These are phyloP conservation scores for Hevea brasiliensis DNA, from an alignment of 345 rosid genomes.

Conservation along the genomic window DNA sequence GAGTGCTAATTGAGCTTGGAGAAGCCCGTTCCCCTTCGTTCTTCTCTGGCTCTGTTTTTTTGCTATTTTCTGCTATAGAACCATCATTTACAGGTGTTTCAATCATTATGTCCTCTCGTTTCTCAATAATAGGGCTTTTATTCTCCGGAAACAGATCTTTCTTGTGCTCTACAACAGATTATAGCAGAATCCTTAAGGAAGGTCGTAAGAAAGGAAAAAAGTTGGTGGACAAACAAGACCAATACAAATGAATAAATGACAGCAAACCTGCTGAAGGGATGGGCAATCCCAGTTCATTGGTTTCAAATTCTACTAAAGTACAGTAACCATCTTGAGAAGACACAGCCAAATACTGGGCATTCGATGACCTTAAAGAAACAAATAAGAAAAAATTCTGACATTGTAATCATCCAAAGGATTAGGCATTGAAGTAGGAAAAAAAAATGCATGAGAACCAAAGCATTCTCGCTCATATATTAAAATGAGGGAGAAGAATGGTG, in stretches of 20 bases:
- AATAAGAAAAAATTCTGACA: neutral
- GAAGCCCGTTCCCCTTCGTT: constrained; percentile 32
- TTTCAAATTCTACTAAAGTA: constrained; percentile 78
- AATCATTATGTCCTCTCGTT: neutral
- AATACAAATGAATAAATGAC: constrained; percentile 9
- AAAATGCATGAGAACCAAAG: neutral
- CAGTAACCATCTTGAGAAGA: constrained; percentile 98
- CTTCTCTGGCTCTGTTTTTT: constrained; percentile 24
- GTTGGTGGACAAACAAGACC: neutral
- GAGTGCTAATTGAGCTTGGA: constrained; percentile 31
- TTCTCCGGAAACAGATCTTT: constrained; percentile 30
- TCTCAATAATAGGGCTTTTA: constrained; percentile 16
- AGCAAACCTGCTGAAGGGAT: constrained; percentile 51
- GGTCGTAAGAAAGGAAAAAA: neutral
- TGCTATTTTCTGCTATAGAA: constrained; percentile 5
- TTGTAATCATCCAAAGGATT: constrained; percentile 1
- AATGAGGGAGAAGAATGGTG: neutral
- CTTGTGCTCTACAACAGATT: constrained; percentile 33
- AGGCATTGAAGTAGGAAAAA: neutral
- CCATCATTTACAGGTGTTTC: constrained; percentile 18
- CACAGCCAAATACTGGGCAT: constrained; percentile 61
- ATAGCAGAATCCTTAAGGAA: neutral
- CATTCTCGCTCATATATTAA: neutral
- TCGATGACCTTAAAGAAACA: constrained; percentile 54
- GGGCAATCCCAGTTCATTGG: constrained; percentile 60